Evolutionary conservation across 2,329 filamentous ascomycete genomes (phyloP).

Genomic region (Calonectria naviculata): DNA sequence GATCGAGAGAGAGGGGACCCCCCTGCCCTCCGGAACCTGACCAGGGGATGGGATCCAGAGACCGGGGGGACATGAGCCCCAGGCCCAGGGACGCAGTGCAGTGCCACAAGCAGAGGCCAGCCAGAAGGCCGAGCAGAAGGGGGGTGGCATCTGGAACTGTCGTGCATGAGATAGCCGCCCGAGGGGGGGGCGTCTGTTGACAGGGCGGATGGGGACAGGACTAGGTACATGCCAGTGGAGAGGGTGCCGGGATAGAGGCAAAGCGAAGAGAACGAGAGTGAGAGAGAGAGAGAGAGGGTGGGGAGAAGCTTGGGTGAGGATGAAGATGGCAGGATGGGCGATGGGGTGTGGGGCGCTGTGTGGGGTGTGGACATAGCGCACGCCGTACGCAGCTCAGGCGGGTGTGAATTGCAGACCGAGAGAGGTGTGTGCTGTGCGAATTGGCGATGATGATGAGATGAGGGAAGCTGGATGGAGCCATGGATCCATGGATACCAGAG

Average conservation of each 20-base stretch:
- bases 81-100: constrained; percentile 33
- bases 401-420: background rate
- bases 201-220: constrained; percentile 29
- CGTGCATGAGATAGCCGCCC: constrained; percentile 47
- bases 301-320: background rate
- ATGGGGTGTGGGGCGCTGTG: background rate
- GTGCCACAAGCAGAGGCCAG: constrained; percentile 26
- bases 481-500: constrained; percentile 21
- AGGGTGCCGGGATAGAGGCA: constrained; percentile 18
- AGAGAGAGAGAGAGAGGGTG: constrained; percentile 26
- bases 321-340: constrained; percentile 9
- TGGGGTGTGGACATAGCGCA: background rate
- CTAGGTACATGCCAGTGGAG: constrained; percentile 37
- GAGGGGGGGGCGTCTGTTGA: constrained; percentile 9
- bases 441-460: background rate
- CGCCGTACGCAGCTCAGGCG: background rate
- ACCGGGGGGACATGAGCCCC: constrained; percentile 31
- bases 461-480: constrained; percentile 17
- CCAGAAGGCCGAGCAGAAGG: constrained; percentile 18
- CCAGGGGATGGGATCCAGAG: constrained; percentile 14
- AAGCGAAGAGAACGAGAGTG: background rate
- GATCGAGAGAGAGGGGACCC: constrained; percentile 25
- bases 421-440: background rate
- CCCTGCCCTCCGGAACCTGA: constrained; percentile 21
- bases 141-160: constrained; percentile 38